Evolutionary conservation across 345 rosid species (phyloP), one percentile per base, ranked within the genome.

Genomic region (Reutealis trisperma): DNA sequence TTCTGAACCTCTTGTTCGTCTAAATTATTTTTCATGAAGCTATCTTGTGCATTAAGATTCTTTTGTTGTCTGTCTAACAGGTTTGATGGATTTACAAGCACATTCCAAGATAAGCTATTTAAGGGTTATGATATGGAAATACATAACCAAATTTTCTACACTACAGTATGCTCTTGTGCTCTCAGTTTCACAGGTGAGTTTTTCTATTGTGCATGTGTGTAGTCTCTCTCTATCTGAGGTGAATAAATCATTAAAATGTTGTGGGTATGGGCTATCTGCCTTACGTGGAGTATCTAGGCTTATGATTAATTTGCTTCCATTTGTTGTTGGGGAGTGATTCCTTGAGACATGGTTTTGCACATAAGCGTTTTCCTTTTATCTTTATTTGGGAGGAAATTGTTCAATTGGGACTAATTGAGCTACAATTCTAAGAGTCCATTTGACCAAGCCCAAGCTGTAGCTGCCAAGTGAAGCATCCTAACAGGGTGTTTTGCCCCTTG

Each of bases 11-110:
- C 60, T 47, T 30, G 6, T 30, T 58, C 19, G 60, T 16, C 19
- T 54, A 21, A 25, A 25, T 77, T 47, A 16, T 14, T 15, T 68
- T 69, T 22, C 41, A 37, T 37, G 41, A 37, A 37, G 41, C 41
- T 37, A 65, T 58, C 41, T 67, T 72, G 19, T 32, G 19, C 41
- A 44, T 49, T 76, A 65, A 77, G 59, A 77, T 47, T 67, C 59
- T 75, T 30, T n/a, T 70, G 63, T 0, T 37, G 41, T 51, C 25
- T 76, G 15, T 68, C 11, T 74, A 62, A 85, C 84, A 95, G 99
- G 89, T 92, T 92, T 83, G 98, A 95, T 86, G 98, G 99, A 52
- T 95, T 95, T 81, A 93, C 98, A n/a, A 95, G 98, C 86, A 95
- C 99, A 25, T 93, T 93, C 78, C 98, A 95, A 86, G 98, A 95